A percentile compares a stretch with the other conserved stretches of the same genome.
Conservation (phyloP, 179 eudicot species). For the Gypsophila paniculata region DNA sequence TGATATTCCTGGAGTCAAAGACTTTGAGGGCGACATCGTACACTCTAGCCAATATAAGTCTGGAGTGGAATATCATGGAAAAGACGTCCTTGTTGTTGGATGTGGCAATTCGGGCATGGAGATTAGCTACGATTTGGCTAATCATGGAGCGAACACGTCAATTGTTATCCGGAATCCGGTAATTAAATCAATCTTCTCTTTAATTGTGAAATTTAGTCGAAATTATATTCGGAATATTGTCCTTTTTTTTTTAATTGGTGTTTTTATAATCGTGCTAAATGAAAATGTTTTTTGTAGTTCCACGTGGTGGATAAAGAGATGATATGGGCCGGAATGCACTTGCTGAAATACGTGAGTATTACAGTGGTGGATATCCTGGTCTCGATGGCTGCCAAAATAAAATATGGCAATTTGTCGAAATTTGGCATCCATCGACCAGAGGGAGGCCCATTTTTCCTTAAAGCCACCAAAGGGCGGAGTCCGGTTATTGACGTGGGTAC, state of each 20-base stretch:
- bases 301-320: conserved; percentile 32
- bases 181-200: not conserved
- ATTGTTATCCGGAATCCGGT: conserved; percentile 41
- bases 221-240: too few species aligned
- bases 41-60: conserved; percentile 41
- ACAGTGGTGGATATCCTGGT: conserved; percentile 26
- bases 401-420: conserved; percentile 30
- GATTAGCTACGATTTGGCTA: conserved; percentile 32
- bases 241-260: too few species aligned
- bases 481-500: conserved; percentile 43
- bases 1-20: conserved; percentile 21
- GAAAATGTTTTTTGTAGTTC: conserved; percentile 22
- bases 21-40: conserved; percentile 25
- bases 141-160: conserved; percentile 32
- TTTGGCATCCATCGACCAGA: conserved; percentile 35
- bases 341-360: conserved; percentile 26
- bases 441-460: conserved; percentile 32
- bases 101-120: conserved; percentile 52
- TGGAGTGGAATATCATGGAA: conserved; percentile 15
- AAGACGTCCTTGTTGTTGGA: conserved; percentile 39
- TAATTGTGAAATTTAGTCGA: too few species aligned
- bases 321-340: conserved; percentile 25
- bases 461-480: conserved; percentile 23
- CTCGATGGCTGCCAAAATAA: conserved; percentile 1
- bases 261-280: too few species aligned